These are phyloP conservation scores for Novymonas esmeraldas DNA, from an alignment of 208 protist genomes.

Conservation along the genomic window DNA sequence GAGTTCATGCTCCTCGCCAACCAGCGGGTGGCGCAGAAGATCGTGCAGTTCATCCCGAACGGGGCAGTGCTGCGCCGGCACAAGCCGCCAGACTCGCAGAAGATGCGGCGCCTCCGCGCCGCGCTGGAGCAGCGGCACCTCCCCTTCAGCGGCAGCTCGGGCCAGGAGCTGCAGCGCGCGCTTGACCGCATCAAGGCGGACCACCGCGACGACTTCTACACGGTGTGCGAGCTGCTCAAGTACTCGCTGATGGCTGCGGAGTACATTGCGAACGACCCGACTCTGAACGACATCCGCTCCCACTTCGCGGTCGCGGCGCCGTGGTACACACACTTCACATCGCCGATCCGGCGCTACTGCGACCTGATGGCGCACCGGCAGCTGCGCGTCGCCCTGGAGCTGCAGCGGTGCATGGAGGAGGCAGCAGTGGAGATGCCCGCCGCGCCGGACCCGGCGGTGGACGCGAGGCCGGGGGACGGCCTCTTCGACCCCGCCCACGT, in stretches of 20 bases:
- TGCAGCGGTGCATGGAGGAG: constrained; percentile 65
- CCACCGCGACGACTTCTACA: constrained; percentile 34
- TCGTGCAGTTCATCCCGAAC: constrained; percentile 83
- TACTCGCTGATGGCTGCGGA: constrained; percentile 71
- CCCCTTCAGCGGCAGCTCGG: constrained; percentile 39
- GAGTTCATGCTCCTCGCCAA: constrained; percentile 95
- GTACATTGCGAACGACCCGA: constrained; percentile 80
- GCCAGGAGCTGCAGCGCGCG: constrained; percentile 53
- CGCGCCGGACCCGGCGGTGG: constrained; percentile 14
- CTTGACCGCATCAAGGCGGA: constrained; percentile 36
- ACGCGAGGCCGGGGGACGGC: constrained; percentile 22
- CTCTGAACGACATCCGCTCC: constrained; percentile 31
- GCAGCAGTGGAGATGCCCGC: constrained; percentile 18
- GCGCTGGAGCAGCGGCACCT: constrained; percentile 32
- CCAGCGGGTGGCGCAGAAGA: constrained; percentile 81
- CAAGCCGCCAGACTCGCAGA: constrained; percentile 47
- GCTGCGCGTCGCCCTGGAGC: constrained; percentile 76
- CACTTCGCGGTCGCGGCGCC: constrained; percentile 90
- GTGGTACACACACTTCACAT: constrained; percentile 96
- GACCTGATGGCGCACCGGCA: constrained; percentile 94
- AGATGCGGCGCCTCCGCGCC: constrained; percentile 38
- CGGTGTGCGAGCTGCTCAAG: constrained; percentile 72
- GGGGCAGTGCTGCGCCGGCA: constrained; percentile 86
- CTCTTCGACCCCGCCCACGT: constrained; percentile 17
- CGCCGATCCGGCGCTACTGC: constrained; percentile 93